These are phyloP conservation scores for Leucaena leucocephala DNA, from an alignment of 306 rosid genomes.

Conservation along the genomic window DNA sequence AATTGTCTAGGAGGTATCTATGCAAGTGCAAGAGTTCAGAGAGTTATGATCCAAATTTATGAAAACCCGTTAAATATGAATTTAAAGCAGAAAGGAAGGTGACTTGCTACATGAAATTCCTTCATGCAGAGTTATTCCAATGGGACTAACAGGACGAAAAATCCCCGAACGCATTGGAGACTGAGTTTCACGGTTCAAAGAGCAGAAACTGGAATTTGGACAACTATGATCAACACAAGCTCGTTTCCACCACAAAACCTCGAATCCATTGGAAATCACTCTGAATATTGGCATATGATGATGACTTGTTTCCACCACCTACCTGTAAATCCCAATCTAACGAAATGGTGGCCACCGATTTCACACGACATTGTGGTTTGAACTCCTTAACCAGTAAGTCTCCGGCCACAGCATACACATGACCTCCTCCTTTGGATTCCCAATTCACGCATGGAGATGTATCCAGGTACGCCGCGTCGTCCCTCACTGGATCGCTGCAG, in stretches of 20 bases:
- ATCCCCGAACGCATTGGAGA: background rate
- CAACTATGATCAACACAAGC: background rate
- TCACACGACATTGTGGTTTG: background rate
- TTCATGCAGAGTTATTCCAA: background rate
- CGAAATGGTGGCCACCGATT: background rate
- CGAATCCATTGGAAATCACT: background rate
- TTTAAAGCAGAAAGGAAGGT: background rate
- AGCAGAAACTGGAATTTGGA: background rate
- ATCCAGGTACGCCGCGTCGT: background rate
- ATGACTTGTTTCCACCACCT: background rate
- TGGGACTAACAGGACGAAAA: background rate
- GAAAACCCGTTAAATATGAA: no score
- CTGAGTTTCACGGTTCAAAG: background rate
- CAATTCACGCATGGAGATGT: background rate
- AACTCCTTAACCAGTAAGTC: background rate
- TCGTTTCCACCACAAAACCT: background rate
- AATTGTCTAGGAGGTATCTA: no score
- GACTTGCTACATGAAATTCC: background rate
- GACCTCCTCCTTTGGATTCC: background rate
- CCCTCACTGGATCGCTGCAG: slow-evolving; percentile 7
- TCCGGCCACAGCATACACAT: background rate
- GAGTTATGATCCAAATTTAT: no score
- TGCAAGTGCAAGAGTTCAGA: no score
- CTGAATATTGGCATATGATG: background rate
- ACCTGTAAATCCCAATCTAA: background rate